These are phyloP conservation scores for Fusarium bulbicola DNA, from an alignment of 2,329 filamentous ascomycete genomes.

Conservation along the genomic window DNA sequence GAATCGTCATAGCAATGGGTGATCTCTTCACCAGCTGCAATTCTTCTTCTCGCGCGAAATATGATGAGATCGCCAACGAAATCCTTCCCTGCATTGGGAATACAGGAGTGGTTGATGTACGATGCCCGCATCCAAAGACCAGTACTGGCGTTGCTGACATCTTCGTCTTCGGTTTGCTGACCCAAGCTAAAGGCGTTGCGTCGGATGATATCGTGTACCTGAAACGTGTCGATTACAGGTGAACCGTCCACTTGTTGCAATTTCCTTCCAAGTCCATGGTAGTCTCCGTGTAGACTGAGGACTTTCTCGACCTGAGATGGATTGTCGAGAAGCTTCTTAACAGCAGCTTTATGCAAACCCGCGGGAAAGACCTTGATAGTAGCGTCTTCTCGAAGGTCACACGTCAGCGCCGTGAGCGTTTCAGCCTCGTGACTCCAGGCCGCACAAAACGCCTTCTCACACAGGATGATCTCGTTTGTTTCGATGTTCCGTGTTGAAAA, in stretches of 20 bases:
- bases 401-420: conserved; percentile 45
- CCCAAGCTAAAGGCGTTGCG: conserved; percentile 48
- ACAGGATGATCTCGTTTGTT: conserved; percentile 45
- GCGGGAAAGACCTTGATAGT: conserved; percentile 44
- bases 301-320: conserved; percentile 36
- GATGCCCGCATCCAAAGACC: conserved; percentile 53
- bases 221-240: conserved; percentile 44
- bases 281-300: conserved; percentile 41
- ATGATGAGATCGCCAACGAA: conserved; percentile 53
- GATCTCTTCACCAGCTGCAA: conserved; percentile 48
- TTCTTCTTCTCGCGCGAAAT: conserved; percentile 48
- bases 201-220: conserved; percentile 46
- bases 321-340: conserved; percentile 42
- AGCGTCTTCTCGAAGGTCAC: conserved; percentile 43
- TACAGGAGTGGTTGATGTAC: conserved; percentile 55
- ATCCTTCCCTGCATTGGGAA: conserved; percentile 47
- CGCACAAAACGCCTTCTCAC: conserved; percentile 48
- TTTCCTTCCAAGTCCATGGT: conserved; percentile 33
- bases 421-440: conserved; percentile 45
- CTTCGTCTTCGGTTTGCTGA: conserved; percentile 41
- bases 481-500: conserved; percentile 47
- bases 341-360: conserved; percentile 43
- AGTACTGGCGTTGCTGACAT: conserved; percentile 45
- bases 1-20: conserved; percentile 46
- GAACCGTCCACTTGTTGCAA: conserved; percentile 39